Base-by-base conservation (phyloP, 768 basidiomycete genomes). In the Gyrodon lividus region DNA sequence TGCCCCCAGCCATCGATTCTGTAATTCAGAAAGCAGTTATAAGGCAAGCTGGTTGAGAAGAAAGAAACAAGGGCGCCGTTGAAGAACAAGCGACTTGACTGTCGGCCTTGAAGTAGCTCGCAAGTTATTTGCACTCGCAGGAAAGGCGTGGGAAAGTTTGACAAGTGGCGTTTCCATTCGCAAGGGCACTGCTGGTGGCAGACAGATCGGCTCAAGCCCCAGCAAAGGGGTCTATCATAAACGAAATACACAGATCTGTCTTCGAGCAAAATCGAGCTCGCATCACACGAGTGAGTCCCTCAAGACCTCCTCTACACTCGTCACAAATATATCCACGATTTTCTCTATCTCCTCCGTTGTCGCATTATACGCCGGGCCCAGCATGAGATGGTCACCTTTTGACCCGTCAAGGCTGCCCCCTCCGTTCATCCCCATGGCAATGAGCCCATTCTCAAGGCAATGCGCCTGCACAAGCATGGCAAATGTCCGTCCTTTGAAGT, bases 1-100 rank as follows among this genome's bases (percentile, higher is more conserved):
- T 83, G 79, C 84, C 72, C 82, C 81, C 84, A 84, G 88, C 88
- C 88, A 91, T 91, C 84, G 87, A 87, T 81, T 64, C 68, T 52
- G 55, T 52, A 46, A 45, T 46, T 54, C 52, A 35, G 49, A 50
- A 34, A 50, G 19, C 55, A 54, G 59, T 61, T 50, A 46, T 60
- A 30, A 53, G 47, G 44, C 60, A 67, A 59, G 55, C 59, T 45
- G 48, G 62, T 60, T 34, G 48, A 59, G 53, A 57, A 57, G 58
- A 63, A 67, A 58, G 59, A 52, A 57, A 66, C 45, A 51, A 41
- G 47, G 54, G 26, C 24, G 40, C 44, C 35, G 60, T 26, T 52
- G 50, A 33, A 46, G 35, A 55, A 51, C 57, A 52, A 52, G 52
- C 56, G 56, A 53, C 57, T 63, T 37, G 44, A 55, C 45, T 58